These are phyloP conservation scores for Mayamaea pseudoterrestris DNA, from an alignment of 108 stramenopile species.

Conservation along the genomic window DNA sequence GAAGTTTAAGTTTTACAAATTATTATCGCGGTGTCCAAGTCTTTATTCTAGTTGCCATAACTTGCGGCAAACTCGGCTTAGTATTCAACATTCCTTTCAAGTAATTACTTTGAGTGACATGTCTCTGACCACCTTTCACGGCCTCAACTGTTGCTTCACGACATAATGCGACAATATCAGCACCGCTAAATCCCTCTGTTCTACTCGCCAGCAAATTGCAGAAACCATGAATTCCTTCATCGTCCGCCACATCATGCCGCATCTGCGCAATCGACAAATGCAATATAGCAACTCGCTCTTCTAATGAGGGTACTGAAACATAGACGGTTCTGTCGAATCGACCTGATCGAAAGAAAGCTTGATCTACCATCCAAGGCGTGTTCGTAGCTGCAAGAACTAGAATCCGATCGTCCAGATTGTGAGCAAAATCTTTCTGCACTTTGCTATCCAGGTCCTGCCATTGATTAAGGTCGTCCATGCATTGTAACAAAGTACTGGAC, in stretches of 20 bases:
- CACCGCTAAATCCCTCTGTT: conserved; percentile 70
- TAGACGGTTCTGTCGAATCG: conserved; percentile 67
- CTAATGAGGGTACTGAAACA: conserved; percentile 44
- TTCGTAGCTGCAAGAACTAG: conserved; percentile 72
- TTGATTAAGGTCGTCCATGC: conserved; percentile 63
- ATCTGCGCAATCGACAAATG: conserved; percentile 43
- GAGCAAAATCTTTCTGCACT: neutral
- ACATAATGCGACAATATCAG: conserved; percentile 75
- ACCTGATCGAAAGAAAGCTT: conserved; percentile 65
- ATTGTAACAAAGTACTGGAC: conserved; percentile 56
- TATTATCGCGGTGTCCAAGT: too few relatives aligned
- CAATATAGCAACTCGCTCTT: conserved; percentile 53
- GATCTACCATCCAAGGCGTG: conserved; percentile 78
- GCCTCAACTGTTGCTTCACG: conserved; percentile 63
- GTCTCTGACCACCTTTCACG: too few relatives aligned
- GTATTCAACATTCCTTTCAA: too few relatives aligned
- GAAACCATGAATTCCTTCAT: conserved; percentile 7
- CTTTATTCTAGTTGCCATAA: too few relatives aligned
- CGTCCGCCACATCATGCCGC: conserved; percentile 16
- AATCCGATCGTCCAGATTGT: conserved; percentile 4
- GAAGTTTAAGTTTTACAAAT: too few relatives aligned
- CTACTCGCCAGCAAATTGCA: conserved; percentile 34
- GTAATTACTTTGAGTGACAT: too few relatives aligned
- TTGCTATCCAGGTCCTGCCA: conserved; percentile 35
- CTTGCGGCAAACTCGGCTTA: too few relatives aligned